phyloP scores from a whole-genome alignment of 1,284 basidiomycete species.

The Fereydounia khargensis region DNA sequence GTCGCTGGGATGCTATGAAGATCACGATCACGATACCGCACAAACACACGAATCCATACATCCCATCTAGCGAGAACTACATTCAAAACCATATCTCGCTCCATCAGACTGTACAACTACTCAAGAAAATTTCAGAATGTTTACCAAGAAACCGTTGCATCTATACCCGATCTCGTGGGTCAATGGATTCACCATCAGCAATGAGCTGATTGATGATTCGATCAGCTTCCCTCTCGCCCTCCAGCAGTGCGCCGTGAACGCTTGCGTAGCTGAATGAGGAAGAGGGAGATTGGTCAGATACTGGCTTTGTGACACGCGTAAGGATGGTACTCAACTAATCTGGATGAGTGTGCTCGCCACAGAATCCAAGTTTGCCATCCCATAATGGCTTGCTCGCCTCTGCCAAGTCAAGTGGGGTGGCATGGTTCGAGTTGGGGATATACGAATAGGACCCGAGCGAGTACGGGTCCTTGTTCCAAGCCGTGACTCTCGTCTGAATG shows the following conservation, averaged over 20 bases:
- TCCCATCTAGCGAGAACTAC: too few species aligned
- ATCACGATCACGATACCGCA: too few species aligned
- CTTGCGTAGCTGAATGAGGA: constrained; percentile 1
- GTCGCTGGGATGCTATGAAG: constrained; percentile 10
- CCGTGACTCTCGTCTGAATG: background rate
- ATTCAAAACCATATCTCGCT: too few species aligned
- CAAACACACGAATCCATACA: too few species aligned
- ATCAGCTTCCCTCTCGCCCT: constrained; percentile 2
- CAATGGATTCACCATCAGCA: too few species aligned
- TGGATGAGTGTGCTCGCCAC: constrained; percentile 2
- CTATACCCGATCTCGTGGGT: too few species aligned
- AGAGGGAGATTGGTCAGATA: too few species aligned
- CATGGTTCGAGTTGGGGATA: background rate
- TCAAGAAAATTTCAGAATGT: too few species aligned
- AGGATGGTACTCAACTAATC: too few species aligned
- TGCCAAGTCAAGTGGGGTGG: constrained; percentile 1
- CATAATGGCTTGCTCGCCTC: background rate
- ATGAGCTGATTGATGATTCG: background rate
- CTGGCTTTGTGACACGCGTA: too few species aligned
- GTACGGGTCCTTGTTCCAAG: background rate
- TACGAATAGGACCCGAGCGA: background rate
- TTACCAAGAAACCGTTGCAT: too few species aligned
- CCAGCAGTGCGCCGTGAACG: constrained; percentile 5
- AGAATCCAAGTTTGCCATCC: constrained; percentile 1
- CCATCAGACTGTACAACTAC: too few species aligned